Evolutionary conservation across 208 protist genomes (phyloP), one percentile per base, ranked within the genome.

Genomic region (Naegleria lovaniensis): DNA sequence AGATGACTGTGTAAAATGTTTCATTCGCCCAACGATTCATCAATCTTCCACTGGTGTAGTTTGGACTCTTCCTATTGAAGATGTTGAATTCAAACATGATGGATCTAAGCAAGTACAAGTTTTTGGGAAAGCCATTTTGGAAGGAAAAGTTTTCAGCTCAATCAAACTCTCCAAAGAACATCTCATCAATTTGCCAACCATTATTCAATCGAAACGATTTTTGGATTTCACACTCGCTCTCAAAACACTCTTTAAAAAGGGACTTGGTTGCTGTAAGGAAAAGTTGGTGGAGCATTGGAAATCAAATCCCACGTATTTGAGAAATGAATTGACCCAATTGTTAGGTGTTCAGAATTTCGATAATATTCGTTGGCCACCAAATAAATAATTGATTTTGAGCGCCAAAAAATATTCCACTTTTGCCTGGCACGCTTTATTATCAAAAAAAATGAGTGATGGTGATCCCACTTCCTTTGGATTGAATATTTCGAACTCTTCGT

Each of bases 61-160:
- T 85, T 85, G 39, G 83, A 51, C 83, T 48, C 15, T 85, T 22
- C 33, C 83, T 19, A 48, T 85, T 48, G 33, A 85, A n/a, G 0
- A 0, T 43, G 38, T n/a, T 38, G 13, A 87, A 36, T n/a, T 38
- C 16, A 87, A 87, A 55, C 43, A 48, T 48, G 25, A 87, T 55
- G 39, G 40, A 33, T 55, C 16, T 0, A 87, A 38, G 36, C 67
- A 79, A 33, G 39, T 52, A 13, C 11, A 52, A 16, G 25, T 52
- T 5, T 87, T 87, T 87, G 38, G 16, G 0, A 87, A 87, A 36
- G 5, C 25, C 51, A 41, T 87, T 7, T 33, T 87, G 16, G 84
- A 87, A 55, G 84, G 84, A 87, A 87, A 87, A 36, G 84, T 87
- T 29, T 87, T 87, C 29, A n/a, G n/a, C 13, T 11, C 25, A 9